Base-by-base conservation (phyloP, 352 stramenopile species). In the Pythium dissimile region DNA sequence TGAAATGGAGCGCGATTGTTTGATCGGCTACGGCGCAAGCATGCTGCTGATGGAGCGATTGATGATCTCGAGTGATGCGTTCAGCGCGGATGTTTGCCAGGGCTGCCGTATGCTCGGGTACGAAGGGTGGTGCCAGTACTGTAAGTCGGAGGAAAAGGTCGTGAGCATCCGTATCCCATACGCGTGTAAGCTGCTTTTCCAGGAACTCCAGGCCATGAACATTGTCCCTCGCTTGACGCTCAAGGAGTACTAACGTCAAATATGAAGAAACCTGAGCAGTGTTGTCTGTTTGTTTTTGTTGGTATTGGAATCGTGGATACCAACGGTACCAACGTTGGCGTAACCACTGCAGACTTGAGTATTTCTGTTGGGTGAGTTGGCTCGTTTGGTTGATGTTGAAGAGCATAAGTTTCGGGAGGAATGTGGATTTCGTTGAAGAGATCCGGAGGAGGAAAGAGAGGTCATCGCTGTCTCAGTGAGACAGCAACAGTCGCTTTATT, bases 1-100 rank as follows among this genome's bases (percentile, higher is more conserved):
- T 57, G 98, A 99, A 82, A 99, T 99, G 97, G 97, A 99, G 72
- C 90, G 97, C 45, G 98, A 99, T 80, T 99, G 97, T 77, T 77
- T 99, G 13, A 99, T 99, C 66, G 97, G 95, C 23, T 99, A 99
- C 74, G 98, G 98, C 42, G 97, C 97, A 37, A 98, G 92, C 52
- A 99, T 98, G 80, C 74, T 99, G 34, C 95, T 99, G 31, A 99
- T 99, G 86, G 98, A 99, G 84, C 86, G 97, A 20, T 79, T 99
- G 16, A 99, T 99, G 96, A 95, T 99, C 58, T 99, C 94, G 39
- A 98, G 90, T 60, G 98, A 99, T 77, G 96, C 95, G 46, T 99
- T 99, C 75, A 98, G 92, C 26, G 97, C 97, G 2, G 97, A 98
- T 66, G 97, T 99, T 27, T 99, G 97, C 68, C 84, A 99, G 63